Evolutionary conservation across 306 rosid species (phyloP), one percentile per base, ranked within the genome.

Genomic region (Gillenia trifoliata): DNA sequence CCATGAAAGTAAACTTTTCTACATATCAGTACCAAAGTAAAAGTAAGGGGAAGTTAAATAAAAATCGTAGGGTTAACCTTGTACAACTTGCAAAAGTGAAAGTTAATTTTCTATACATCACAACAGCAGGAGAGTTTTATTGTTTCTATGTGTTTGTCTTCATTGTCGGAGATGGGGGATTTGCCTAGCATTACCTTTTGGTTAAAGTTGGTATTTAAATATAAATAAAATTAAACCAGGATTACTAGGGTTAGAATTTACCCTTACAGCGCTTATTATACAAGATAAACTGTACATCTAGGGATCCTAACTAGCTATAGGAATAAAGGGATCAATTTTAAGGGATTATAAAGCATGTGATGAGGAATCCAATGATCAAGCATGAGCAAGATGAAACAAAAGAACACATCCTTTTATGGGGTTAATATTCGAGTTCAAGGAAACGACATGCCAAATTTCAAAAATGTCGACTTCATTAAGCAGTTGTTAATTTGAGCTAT

Each of bases 301-400:
- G 93, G 93, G 96, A 90, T 90, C 86, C 73, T 61, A 80, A 79
- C 68, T 45, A 22, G n/a, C n/a, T n/a, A n/a, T n/a, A n/a, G 68
- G 74, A 85, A 72, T 81, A 74, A 66, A 65, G 75, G 63, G 67
- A 60, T 23, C 56, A 59, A 64, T 77, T 80, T 71, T 61, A 70
- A 72, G 75, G 81, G 70, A 36, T 56, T 75, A 52, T 65, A 66
- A 77, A 68, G 83, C 87, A 75, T 77, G 81, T 75, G 85, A 85
- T 28, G 70, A 76, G 87, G 97, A 86, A 89, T 88, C 90, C 93
- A 66, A 92, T 80, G 93, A 72, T n/a, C 66, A 55, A 85, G 73
- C 80, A 65, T 77, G 86, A 28, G 70, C 81, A 81, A 81, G 73
- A 77, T 77, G 79, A 82, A 82, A 87, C 81, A 82, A 83, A 72